phyloP scores from a whole-genome alignment of 2,329 filamentous ascomycete genomes.

The Sclerotinia subarctica region DNA sequence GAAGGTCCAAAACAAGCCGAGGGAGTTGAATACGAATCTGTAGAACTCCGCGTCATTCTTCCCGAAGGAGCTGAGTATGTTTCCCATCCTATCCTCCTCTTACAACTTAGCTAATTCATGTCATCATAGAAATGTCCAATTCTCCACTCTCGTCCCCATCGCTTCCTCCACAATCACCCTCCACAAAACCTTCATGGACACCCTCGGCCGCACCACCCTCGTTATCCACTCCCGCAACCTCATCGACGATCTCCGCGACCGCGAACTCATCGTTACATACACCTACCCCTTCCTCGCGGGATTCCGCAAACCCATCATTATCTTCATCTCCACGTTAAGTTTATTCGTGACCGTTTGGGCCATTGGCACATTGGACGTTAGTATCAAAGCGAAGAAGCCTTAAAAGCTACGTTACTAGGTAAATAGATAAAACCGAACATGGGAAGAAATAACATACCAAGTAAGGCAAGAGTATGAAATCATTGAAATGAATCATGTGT shows the following conservation, averaged over 20 bases:
- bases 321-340: slow-evolving; percentile 70
- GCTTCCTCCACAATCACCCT: slow-evolving; percentile 56
- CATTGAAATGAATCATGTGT: neutral
- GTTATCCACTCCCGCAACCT: slow-evolving; percentile 79
- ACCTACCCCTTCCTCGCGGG: slow-evolving; percentile 72
- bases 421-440: too few species aligned
- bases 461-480: neutral
- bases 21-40: slow-evolving; percentile 79
- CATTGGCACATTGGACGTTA: slow-evolving; percentile 50
- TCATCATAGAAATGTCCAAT: slow-evolving; percentile 68
- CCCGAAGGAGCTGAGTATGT: slow-evolving; percentile 85
- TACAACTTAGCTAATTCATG: slow-evolving; percentile 45
- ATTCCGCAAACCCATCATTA: slow-evolving; percentile 80
- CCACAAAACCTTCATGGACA: slow-evolving; percentile 93
- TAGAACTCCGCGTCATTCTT: slow-evolving; percentile 78
- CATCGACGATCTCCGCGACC: slow-evolving; percentile 84
- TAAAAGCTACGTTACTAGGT: neutral
- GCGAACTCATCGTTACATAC: slow-evolving; percentile 82
- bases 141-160: slow-evolving; percentile 70
- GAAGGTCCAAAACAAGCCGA: slow-evolving; percentile 86
- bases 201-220: slow-evolving; percentile 78
- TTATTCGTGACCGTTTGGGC: slow-evolving; percentile 74
- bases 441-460: too few species aligned
- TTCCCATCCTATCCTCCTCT: slow-evolving; percentile 42
- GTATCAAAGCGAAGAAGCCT: slow-evolving; percentile 33